These are phyloP conservation scores for Areca catechu DNA, from an alignment of 176 grass and related monocot species.

Conservation along the genomic window DNA sequence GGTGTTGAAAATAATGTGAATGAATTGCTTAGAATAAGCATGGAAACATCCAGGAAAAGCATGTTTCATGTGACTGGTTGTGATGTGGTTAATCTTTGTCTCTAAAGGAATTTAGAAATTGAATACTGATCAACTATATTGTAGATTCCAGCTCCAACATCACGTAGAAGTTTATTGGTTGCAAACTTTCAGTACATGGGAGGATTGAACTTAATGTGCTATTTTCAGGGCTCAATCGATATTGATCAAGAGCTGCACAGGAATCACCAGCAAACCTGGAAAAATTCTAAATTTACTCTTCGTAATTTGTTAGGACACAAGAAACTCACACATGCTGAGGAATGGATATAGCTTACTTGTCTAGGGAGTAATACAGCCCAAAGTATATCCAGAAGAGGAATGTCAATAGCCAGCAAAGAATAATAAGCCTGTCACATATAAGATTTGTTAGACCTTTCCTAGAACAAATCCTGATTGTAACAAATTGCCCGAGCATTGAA, in stretches of 20 bases:
- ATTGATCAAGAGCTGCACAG: constrained; percentile 59
- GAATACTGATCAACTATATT: constrained; percentile 63
- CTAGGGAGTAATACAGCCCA: constrained; percentile 78
- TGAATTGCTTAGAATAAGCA: too few relatives aligned
- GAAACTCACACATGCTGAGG: neutral
- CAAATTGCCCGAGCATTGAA: too few relatives aligned
- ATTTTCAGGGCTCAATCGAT: constrained; percentile 65
- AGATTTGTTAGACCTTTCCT: too few relatives aligned
- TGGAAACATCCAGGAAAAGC: too few relatives aligned
- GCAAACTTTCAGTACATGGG: constrained; percentile 45
- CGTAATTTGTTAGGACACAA: neutral
- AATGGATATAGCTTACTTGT: constrained; percentile 34
- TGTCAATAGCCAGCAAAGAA: constrained; percentile 65
- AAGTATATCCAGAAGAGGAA: constrained; percentile 72
- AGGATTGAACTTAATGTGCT: constrained; percentile 78
- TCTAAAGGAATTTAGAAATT: too few relatives aligned
- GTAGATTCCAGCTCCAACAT: constrained; percentile 56
- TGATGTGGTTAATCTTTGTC: too few relatives aligned
- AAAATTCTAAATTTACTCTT: too few relatives aligned
- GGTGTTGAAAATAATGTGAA: too few relatives aligned
- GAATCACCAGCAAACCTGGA: constrained; percentile 64
- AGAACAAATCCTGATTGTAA: too few relatives aligned
- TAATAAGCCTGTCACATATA: constrained; percentile 36
- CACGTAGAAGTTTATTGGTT: constrained; percentile 34
- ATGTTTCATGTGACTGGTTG: too few relatives aligned